These are phyloP conservation scores for Erucastrum elatum DNA, from an alignment of 345 rosid species.

Conservation along the genomic window DNA sequence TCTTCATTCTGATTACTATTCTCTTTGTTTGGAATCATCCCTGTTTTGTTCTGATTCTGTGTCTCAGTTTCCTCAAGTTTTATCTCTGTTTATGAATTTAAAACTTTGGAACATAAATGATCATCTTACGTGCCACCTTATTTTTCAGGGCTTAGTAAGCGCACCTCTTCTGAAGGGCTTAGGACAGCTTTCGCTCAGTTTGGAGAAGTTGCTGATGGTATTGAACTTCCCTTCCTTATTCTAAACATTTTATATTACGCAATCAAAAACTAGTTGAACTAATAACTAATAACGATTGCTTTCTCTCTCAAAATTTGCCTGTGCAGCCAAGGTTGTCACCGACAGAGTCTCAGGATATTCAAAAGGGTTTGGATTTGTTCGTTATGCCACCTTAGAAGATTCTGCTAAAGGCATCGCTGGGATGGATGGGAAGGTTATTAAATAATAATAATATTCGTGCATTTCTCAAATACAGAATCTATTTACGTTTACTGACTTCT, in stretches of 20 bases:
- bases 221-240: constrained; percentile 17
- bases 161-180: constrained; percentile 71
- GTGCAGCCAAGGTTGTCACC: constrained; percentile 81
- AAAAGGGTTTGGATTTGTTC: constrained; percentile 93
- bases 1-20: too few species aligned
- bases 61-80: constrained; percentile 5
- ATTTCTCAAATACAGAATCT: background rate
- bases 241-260: background rate
- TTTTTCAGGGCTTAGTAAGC: constrained; percentile 77
- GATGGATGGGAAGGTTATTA: constrained; percentile 93
- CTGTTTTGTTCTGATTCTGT: background rate
- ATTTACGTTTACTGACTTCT: background rate
- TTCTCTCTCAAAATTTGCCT: too few species aligned
- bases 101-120: background rate
- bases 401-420: constrained; percentile 83
- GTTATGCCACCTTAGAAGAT: constrained; percentile 69
- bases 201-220: constrained; percentile 83
- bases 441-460: background rate
- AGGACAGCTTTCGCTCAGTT: constrained; percentile 68
- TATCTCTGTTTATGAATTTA: background rate
- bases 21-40: background rate
- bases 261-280: background rate
- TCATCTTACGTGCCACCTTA: constrained; percentile 8
- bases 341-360: constrained; percentile 83
- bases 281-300: constrained; percentile 2